Evolutionary conservation across 2,329 filamentous ascomycete genomes (phyloP).

Genomic region (Conoideocrella luteorostrata): DNA sequence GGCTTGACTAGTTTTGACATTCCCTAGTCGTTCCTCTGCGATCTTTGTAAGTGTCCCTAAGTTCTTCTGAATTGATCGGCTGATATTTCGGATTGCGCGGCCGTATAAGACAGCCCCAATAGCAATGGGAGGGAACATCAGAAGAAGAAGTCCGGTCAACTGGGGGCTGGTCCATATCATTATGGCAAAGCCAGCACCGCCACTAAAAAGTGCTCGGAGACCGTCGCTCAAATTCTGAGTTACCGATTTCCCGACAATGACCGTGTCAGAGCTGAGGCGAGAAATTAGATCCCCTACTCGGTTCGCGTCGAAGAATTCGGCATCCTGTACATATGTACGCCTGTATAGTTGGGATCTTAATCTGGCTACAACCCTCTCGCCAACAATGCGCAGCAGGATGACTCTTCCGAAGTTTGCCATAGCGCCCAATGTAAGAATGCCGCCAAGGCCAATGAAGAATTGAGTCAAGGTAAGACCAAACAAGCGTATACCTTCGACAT

Average conservation of each 20-base stretch:
- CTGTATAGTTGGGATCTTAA: conserved; percentile 85
- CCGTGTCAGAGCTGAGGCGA: conserved; percentile 88
- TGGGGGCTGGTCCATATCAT: conserved; percentile 96
- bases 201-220: conserved; percentile 83
- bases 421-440: conserved; percentile 75
- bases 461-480: conserved; percentile 81
- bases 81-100: conserved; percentile 79
- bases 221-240: conserved; percentile 97
- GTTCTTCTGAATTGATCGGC: conserved; percentile 88
- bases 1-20: conserved; percentile 92
- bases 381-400: conserved; percentile 86
- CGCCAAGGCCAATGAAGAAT: conserved; percentile 77
- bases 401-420: conserved; percentile 91
- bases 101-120: conserved; percentile 90
- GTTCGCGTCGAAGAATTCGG: conserved; percentile 98
- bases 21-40: conserved; percentile 93
- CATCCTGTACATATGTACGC: conserved; percentile 91
- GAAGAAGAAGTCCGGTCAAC: conserved; percentile 75
- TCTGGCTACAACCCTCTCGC: conserved; percentile 87
- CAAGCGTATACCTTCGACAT: conserved; percentile 59
- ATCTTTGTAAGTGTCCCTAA: conserved; percentile 92
- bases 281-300: conserved; percentile 94
- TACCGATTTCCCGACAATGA: conserved; percentile 97
- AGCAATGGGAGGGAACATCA: conserved; percentile 88
- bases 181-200: conserved; percentile 78